Base-by-base conservation (phyloP, 345 rosid species). In the Nephelium lappaceum region DNA sequence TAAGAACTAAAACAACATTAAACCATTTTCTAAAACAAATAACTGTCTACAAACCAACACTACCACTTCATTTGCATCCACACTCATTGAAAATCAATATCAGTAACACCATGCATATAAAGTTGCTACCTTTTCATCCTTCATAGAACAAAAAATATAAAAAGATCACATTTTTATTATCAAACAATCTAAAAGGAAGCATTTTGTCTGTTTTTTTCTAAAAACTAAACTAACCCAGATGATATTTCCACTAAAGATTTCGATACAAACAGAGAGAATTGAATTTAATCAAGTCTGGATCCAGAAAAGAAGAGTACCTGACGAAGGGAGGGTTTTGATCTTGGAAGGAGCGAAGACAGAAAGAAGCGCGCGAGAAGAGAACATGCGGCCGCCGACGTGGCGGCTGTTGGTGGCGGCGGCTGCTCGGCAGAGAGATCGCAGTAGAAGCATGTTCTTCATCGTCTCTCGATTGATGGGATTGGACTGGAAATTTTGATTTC, bases 371-470 rank as follows among this genome's bases (percentile, higher is more conserved):
- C 63, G 63, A 58, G 27, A 58, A 58, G 63, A n/a, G 25, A 58
- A 21, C 63, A 8, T 58, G 63, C 63, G 27, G 10, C 21, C 0
- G 23, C 62, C 62, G 11, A 57, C 62, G 11, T 57, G 11, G 63
- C 27, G 63, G 25, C 63, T 58, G 10, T 21, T 21, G 25, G 27
- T 27, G 63, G 63, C 57, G 15, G 25, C 24, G 63, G 19, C 25
- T n/a, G 27, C 63, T 21, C 63, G 63, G 63, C 63, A 19, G 63
- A 58, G 63, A 23, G 63, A 58, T 58, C 63, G 63, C 63, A 58
- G 25, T 6, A 58, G 9, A 16, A 58, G 25, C 63, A 58, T n/a
- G 63, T 58, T 58, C 63, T 58, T 58, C 63, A 58, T 58, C 63
- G 25, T 58, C 63, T 58, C 63, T 21, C 27, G 63, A 58, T n/a